Base-by-base conservation (phyloP, 768 basidiomycete species). In the Cyathus striatus region DNA sequence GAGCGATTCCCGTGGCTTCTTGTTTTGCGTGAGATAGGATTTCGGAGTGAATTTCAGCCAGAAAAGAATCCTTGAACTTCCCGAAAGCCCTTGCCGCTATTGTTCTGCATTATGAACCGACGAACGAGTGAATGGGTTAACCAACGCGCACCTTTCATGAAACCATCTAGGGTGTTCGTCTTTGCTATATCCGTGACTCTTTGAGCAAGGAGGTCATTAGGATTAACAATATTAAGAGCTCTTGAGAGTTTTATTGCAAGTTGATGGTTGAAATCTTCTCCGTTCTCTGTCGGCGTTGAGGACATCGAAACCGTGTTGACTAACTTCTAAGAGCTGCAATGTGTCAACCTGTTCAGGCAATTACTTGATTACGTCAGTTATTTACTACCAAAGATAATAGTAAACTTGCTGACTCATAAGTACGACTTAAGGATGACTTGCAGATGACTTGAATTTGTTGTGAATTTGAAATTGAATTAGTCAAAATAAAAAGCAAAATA, bases 171-270 rank as follows among this genome's bases (percentile, higher is more conserved):
- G 1, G 76, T 52, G 52, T 81, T 88, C 1, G 77, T 77, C 60
- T 79, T 82, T 5, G 90, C 90, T 46, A 94, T 84, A 52, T 87
- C 85, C 20, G 82, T 80, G 24, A 94, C 86, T 44, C 84, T 69
- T 48, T 76, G 72, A 2, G 90, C 91, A 17, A 95, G 75, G 3
- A 86, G 62, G 51, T 90, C 86, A 58, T 94, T 95, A 0, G 88
- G 87, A 54, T 89, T 89, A 46, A 91, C 59, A 12, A 73, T 70
- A 59, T 92, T 93, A 54, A 93, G 72, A 2, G 79, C 79, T 24
- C 91, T 66, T 1, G 90, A 92, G 6, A 95, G 74, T 65, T 86
- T 80, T 47, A 89, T 82, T 18, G 85, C 86, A 23, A 88, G 58
- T 40, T 80, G 72, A 58, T 90, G 85, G 34, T 68, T 76, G 58